Evolutionary conservation across 805 yeast species (phyloP), one percentile per base, ranked within the genome.

Genomic region (Wickerhamiella parazyma): DNA sequence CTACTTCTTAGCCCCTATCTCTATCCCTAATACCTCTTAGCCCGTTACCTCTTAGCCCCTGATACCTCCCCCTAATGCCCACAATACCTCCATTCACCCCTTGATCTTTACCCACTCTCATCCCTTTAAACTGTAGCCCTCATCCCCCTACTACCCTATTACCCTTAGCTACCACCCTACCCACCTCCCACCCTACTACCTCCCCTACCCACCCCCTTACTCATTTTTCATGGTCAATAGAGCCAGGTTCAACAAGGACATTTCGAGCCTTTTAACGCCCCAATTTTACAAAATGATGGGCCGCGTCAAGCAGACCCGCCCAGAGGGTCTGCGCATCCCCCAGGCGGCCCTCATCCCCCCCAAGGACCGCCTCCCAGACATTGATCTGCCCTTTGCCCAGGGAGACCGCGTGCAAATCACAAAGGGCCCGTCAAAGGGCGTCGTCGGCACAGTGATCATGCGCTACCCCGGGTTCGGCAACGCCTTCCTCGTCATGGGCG

Each of bases 381-480:
- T 25, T 9, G 57, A 55, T 37, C 40, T 53, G 36, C 57, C 58
- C 35, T 54, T 54, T 28, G 42, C 41, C 19, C 48, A 49, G 8
- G 56, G 57, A 18, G 59, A 53, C 48, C 48, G 58, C 11, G 57
- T 55, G 9, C 56, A 52, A 42, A 45, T 50, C 37, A 34, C 43
- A 18, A 12, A 20, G 14, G 96, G 96, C 16, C 68, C 70, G 38
- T 71, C 73, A 55, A 75, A 74, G 55, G 94, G 95, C n/a, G 76
- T 73, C 21, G 69, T 86, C 11, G 76, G 89, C 7, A 73, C 73
- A 44, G 72, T 89, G 17, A 34, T 51, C 9, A 68, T 71, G 47
- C 73, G 75, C 46, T 74, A 76, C 48, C 73, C 72, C 41, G 62
- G 66, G n/a, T 69, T 71, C 36, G 69, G 77, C 18, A 82, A 85